Evolutionary conservation across 306 rosid genomes (phyloP).

Genomic region (Prunus davidiana): DNA sequence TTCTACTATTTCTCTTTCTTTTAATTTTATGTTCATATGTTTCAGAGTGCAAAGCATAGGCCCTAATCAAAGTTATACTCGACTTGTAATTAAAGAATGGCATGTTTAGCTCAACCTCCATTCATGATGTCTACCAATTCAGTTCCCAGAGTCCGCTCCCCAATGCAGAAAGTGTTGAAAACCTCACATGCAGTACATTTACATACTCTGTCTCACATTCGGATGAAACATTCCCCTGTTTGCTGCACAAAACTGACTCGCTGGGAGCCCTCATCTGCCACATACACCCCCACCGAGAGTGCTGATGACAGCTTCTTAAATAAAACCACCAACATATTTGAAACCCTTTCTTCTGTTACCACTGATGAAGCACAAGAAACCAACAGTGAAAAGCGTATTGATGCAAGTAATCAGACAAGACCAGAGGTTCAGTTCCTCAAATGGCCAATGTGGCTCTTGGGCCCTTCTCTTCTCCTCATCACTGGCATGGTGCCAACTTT

Average conservation of each 20-base stretch:
- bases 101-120: conserved; percentile 40
- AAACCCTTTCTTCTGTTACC: conserved; percentile 45
- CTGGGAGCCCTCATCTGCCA: conserved; percentile 66
- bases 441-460: conserved; percentile 93
- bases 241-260: conserved; percentile 61
- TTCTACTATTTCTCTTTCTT: not conserved
- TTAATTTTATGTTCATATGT: not conserved
- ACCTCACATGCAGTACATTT: conserved; percentile 34
- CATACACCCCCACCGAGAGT: conserved; percentile 42
- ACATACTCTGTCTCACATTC: conserved; percentile 26
- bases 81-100: conserved; percentile 41
- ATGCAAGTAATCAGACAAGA: conserved; percentile 34
- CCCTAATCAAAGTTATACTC: conserved; percentile 9
- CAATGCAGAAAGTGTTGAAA: conserved; percentile 31
- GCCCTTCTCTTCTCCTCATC: conserved; percentile 74
- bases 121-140: conserved; percentile 24
- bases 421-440: conserved; percentile 57
- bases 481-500: conserved; percentile 89
- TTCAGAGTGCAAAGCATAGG: conserved; percentile 21
- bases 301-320: conserved; percentile 45
- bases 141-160: conserved; percentile 21
- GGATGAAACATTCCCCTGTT: conserved; percentile 32
- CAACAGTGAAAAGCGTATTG: conserved; percentile 32
- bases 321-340: conserved; percentile 48
- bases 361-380: conserved; percentile 36